phyloP scores from a whole-genome alignment of 371 early-diverging fungal genomes.

The Apophysomyces elegans region DNA sequence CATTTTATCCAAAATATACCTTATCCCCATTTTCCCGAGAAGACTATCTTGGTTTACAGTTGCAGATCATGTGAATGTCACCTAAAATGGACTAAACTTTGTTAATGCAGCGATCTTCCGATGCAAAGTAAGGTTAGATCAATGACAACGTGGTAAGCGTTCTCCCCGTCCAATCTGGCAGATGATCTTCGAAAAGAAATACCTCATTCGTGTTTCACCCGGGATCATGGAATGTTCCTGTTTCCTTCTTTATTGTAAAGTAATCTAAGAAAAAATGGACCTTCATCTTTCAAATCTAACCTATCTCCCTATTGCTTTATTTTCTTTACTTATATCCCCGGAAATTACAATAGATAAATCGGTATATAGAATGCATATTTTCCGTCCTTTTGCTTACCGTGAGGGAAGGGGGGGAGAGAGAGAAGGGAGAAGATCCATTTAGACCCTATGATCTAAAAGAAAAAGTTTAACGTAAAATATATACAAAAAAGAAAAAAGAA shows the following conservation, averaged over 20 bases:
- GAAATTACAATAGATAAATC: too few species aligned
- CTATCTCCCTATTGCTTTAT: not conserved
- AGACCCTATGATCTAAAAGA: too few species aligned
- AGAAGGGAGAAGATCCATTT: too few species aligned
- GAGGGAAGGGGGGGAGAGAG: too few species aligned
- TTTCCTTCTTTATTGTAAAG: not conserved
- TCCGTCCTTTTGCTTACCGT: too few species aligned
- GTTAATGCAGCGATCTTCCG: slow-evolving; percentile 9
- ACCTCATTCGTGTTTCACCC: slow-evolving; percentile 11
- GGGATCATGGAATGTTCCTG: not conserved
- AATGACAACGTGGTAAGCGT: not conserved
- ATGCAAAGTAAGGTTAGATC: slow-evolving; percentile 10
- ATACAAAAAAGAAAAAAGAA: not conserved
- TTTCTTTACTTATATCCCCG: too few species aligned
- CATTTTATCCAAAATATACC: slow-evolving; percentile 10
- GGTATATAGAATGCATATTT: too few species aligned
- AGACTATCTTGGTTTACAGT: not conserved
- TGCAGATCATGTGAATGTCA: slow-evolving; percentile 3
- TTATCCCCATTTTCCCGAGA: slow-evolving; percentile 1
- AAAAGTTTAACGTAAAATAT: not conserved
- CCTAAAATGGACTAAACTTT: slow-evolving; percentile 7
- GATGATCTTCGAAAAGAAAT: slow-evolving; percentile 12
- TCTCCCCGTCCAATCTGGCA: not conserved
- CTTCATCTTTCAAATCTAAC: slow-evolving; percentile 5
- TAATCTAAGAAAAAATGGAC: not conserved